Evolutionary conservation across 306 rosid species (phyloP), one percentile per base, ranked within the genome.

Genomic region (Lathyrus aphaca): DNA sequence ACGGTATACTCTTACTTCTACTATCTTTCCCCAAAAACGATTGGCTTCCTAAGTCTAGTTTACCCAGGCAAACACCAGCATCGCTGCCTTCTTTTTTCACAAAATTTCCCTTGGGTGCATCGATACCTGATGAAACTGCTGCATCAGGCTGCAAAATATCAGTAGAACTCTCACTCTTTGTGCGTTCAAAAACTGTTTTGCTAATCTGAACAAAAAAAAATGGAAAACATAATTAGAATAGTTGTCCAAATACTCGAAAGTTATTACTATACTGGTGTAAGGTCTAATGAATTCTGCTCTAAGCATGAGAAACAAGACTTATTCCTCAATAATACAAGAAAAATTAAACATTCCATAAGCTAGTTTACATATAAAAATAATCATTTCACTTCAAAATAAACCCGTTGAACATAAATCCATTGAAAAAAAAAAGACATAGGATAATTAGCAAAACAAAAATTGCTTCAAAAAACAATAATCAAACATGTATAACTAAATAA

Each of bases 121-220:
- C 71, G 5, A 18, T 61, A 29, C 48, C 86, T 56, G 81, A 76
- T 23, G 73, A 58, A 15, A 55, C 75, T 56, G 39, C 56, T 69
- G 58, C 82, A 62, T 83, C 89, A 2, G 81, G 85, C 76, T 68
- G 82, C 66, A 78, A 83, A 58, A 29, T 51, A 73, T 86, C 81
- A 54, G 57, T 44, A 54, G 77, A 69, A 62, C 61, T 77, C 46
- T 65, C 84, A 12, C 54, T 79, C 71, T 79, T 91, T 60, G 86
- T 84, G 82, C 79, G 75, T 81, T 87, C 92, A 59, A 88, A 91
- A 45, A 91, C 96, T 71, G 91, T 81, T 72, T 80, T 83, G 83
- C 99, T 88, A 56, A 94, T 94, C 99, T 94, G 97, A 64, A 68
- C 46, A 73, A 51, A 23, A 51, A 23, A 77, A 72, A 75, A 75